Evolutionary conservation across 257 asterid species (phyloP).

Genomic region (Capsicum rhomboideum): DNA sequence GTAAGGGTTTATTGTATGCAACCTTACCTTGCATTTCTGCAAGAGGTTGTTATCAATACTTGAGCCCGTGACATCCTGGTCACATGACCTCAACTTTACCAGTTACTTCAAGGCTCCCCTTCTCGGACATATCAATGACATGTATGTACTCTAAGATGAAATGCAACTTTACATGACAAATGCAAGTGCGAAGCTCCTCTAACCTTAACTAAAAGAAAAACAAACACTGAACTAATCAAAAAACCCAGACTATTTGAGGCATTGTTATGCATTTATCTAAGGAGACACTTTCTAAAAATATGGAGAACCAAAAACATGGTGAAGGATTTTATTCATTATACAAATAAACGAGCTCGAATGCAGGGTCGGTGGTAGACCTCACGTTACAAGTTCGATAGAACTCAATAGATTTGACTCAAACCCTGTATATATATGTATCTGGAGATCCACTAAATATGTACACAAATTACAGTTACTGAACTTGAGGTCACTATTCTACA

Average conservation of each 20-base stretch:
- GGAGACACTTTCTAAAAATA: not conserved
- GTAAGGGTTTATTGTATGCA: too few relatives aligned
- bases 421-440: not conserved
- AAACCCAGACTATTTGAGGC: too few relatives aligned
- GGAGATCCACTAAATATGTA: not conserved
- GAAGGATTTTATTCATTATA: not conserved
- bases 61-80: too few relatives aligned
- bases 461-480: not conserved
- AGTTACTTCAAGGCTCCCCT: too few relatives aligned
- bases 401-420: too few relatives aligned
- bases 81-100: too few relatives aligned
- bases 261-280: not conserved
- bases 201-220: not conserved
- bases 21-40: too few relatives aligned
- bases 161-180: not conserved
- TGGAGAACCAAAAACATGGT: not conserved
- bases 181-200: not conserved
- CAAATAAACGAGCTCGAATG: not conserved
- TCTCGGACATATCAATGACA: not conserved
- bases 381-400: not conserved
- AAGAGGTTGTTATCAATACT: too few relatives aligned
- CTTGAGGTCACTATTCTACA: not conserved
- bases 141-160: not conserved
- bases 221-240: not conserved
- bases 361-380: not conserved